Evolutionary conservation across 345 rosid genomes (phyloP).

Genomic region (Eucalyptus cloeziana): DNA sequence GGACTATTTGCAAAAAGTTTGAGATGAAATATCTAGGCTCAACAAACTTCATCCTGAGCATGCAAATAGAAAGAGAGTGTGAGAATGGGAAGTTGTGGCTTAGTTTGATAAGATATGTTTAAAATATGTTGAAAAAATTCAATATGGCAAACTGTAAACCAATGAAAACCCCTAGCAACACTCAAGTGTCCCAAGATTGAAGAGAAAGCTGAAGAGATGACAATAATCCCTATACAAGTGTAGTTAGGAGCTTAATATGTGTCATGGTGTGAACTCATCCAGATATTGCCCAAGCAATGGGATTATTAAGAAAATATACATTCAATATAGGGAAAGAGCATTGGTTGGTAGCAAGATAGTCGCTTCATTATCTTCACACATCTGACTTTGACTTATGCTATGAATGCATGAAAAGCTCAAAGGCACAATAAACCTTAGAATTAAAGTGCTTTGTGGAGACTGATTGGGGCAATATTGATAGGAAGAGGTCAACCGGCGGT

Average conservation of each 20-base stretch:
- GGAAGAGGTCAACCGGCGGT: accelerated
- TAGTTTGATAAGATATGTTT: too few relatives aligned
- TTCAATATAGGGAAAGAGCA: too few relatives aligned
- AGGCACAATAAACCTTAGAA: too few relatives aligned
- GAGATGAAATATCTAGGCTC: not conserved
- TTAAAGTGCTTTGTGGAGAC: too few relatives aligned
- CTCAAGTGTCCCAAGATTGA: too few relatives aligned
- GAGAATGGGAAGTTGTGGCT: too few relatives aligned
- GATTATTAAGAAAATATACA: not conserved
- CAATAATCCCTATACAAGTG: not conserved
- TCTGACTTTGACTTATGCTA: too few relatives aligned
- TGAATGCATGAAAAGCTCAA: too few relatives aligned
- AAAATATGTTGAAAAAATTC: not conserved
- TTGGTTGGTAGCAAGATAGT: accelerated
- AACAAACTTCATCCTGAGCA: not conserved
- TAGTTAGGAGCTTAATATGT: not conserved
- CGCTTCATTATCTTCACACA: too few relatives aligned
- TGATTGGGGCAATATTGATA: too few relatives aligned
- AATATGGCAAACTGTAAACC: not conserved
- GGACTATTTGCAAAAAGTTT: accelerated
- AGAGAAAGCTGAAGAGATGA: not conserved
- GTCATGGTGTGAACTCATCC: not conserved
- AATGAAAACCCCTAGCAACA: not conserved
- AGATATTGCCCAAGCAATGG: not conserved
- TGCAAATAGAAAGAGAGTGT: not conserved